Percentiles rank a stretch among this genome's conserved stretches.
phyloP scores from a whole-genome alignment of 345 rosid species.

The Euphorbia lathyris region DNA sequence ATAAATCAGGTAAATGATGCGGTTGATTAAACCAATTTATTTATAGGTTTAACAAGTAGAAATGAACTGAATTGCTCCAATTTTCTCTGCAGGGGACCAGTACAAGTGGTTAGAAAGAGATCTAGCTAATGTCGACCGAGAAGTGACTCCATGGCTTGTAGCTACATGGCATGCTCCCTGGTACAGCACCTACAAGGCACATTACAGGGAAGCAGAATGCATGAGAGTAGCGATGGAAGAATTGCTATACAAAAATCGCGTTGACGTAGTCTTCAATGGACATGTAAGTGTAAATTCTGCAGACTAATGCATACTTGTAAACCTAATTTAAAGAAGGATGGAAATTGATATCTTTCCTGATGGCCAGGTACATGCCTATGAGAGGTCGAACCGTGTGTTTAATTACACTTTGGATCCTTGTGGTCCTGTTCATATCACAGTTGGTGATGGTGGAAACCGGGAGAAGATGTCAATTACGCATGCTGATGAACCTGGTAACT shows the following conservation, averaged over 20 bases:
- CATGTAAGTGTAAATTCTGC: constrained; percentile 43
- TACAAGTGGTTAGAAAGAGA: constrained; percentile 76
- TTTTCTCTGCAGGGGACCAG: constrained; percentile 56
- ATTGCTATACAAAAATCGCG: constrained; percentile 49
- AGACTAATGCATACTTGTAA: neutral
- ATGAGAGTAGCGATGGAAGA: constrained; percentile 84
- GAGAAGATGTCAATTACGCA: constrained; percentile 60
- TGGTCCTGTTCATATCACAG: constrained; percentile 68
- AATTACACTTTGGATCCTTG: constrained; percentile 78
- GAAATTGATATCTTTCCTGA: constrained; percentile 1
- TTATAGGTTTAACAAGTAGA: constrained; percentile 2
- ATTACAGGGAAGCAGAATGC: constrained; percentile 86
- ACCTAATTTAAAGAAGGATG: neutral
- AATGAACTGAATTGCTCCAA: constrained; percentile 5
- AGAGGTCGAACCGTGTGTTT: constrained; percentile 86
- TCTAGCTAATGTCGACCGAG: constrained; percentile 51
- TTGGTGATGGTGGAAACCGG: constrained; percentile 78
- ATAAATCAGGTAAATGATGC: constrained; percentile 48
- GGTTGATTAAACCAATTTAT: neutral
- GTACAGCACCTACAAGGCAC: constrained; percentile 76
- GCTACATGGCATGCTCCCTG: constrained; percentile 88
- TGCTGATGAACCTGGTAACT: constrained; percentile 86
- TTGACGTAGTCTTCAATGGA: constrained; percentile 79
- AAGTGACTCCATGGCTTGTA: constrained; percentile 81
- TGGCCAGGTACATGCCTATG: constrained; percentile 82